Conservation (phyloP, 2,329 filamentous ascomycete genomes). For the Stagonosporopsis vannaccii region DNA sequence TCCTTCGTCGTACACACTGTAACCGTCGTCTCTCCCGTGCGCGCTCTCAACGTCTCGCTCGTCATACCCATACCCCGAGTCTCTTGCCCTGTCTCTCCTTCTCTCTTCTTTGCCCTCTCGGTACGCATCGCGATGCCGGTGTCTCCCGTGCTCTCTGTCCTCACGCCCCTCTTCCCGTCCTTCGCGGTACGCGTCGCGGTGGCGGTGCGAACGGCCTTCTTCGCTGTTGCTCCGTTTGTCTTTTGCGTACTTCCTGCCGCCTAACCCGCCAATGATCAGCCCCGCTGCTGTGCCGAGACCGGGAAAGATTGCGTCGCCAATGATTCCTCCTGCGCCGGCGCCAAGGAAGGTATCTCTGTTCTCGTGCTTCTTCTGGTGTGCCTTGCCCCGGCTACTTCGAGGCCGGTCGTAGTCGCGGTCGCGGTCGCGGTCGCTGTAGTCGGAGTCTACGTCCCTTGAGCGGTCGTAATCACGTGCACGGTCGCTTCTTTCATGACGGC, state of each 20-base stretch:
- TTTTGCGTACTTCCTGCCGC: conserved; percentile 50
- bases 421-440: conserved; percentile 15
- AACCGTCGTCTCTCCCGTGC: conserved; percentile 2
- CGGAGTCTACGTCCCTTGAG: conserved; percentile 22
- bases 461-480: conserved; percentile 21
- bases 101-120: conserved; percentile 28
- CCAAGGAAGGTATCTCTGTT: conserved; percentile 53
- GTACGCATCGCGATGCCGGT: conserved; percentile 46
- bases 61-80: conserved; percentile 52
- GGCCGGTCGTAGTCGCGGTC: conserved; percentile 16
- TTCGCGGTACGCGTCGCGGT: conserved; percentile 19
- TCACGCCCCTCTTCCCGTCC: conserved; percentile 28
- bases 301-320: conserved; percentile 56
- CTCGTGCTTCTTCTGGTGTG: conserved; percentile 30
- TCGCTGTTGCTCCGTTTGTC: conserved; percentile 38
- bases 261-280: conserved; percentile 52
- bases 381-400: conserved; percentile 16
- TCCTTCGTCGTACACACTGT: neutral
- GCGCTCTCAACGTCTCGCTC: conserved; percentile 9
- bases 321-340: conserved; percentile 53
- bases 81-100: conserved; percentile 17
- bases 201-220: conserved; percentile 11
- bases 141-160: conserved; percentile 36
- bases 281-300: conserved; percentile 52
- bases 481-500: conserved; percentile 21